Base-by-base conservation (phyloP, 768 basidiomycete genomes). In the Trametes maxima region DNA sequence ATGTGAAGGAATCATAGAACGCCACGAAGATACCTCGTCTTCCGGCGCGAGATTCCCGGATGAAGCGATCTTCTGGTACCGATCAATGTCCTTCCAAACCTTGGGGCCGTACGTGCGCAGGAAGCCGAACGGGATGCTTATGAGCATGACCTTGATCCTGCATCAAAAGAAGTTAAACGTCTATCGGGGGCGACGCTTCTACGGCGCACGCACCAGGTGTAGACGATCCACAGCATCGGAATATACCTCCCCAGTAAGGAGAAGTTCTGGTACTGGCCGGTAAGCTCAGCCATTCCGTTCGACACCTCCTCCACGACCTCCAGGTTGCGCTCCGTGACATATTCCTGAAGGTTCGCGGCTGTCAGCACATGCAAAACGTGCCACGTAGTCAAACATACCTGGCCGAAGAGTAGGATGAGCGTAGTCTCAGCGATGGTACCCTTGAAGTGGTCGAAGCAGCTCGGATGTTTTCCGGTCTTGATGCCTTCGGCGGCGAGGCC, bases 381-480 rank as follows among this genome's bases (percentile, higher is more conserved):
- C 17, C 22, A 28, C 36, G 21, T 17, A 33, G 42, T 12, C 22
- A 10, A 10, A 16, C 68, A 25, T 64, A 69, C 72, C 67, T 74
- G 66, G 4, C 73, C 75, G 19, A 76, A 66, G 7, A 71, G 69
- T 14, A 74, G 60, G 13, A 69, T 63, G 13, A 73, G 59, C 66
- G 74, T 76, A 3, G 71, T 71, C 47, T 76, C 71, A 7, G 73
- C 70, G 28, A 75, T 73, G 25, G 67, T 72, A 17, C 63, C 58
- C 48, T 70, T 70, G 6, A 70, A 65, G 44, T 74, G 67, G n/a
- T 66, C 62, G 45, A 74, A 72, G 65, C 72, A 67, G 56, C 71
- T 69, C 4, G 62, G 65, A 17, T 57, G 56, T 13, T 36, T 21
- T 54, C 67, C 42, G 45, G 44, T 25, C 54, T 55, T 35, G 24